Evolutionary conservation across 2,329 filamentous ascomycete species (phyloP).

Genomic region (Pseudogymnoascus sp.): DNA sequence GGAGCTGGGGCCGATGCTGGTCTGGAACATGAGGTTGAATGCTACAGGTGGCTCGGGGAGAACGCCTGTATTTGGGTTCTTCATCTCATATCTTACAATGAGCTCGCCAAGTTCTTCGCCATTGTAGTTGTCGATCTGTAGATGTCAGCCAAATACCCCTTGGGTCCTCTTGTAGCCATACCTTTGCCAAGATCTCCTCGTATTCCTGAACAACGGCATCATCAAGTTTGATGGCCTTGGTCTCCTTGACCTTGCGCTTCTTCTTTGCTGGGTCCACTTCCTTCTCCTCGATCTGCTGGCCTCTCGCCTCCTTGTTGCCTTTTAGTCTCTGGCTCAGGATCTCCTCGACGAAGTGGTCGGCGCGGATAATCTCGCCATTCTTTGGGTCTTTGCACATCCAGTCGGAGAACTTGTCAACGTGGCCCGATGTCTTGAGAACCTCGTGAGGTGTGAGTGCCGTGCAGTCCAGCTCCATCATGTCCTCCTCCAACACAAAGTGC

Average conservation of each 20-base stretch:
- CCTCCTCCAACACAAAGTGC: constrained; percentile 66
- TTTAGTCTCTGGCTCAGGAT: constrained; percentile 80
- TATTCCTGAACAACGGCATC: constrained; percentile 84
- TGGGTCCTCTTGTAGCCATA: constrained; percentile 15
- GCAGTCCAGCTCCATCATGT: constrained; percentile 72
- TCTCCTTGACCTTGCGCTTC: constrained; percentile 81
- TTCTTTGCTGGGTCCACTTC: constrained; percentile 65
- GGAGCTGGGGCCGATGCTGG: constrained; percentile 84
- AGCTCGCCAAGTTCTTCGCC: constrained; percentile 78
- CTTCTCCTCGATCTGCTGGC: constrained; percentile 69
- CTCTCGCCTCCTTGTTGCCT: constrained; percentile 86
- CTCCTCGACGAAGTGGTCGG: constrained; percentile 94
- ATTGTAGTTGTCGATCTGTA: constrained; percentile 82
- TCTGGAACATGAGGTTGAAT: constrained; percentile 99
- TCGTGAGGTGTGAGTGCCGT: constrained; percentile 88
- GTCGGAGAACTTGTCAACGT: constrained; percentile 90
- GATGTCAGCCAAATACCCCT: constrained; percentile 13
- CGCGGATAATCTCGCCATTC: constrained; percentile 91
- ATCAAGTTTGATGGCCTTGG: constrained; percentile 74
- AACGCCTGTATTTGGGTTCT: constrained; percentile 72
- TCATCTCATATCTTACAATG: constrained; percentile 86
- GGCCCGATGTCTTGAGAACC: constrained; percentile 89
- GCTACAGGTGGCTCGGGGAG: constrained; percentile 73
- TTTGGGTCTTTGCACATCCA: constrained; percentile 99
- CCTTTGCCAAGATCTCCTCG: constrained; percentile 76